Percentiles rank a stretch among this genome's conserved stretches.
These are phyloP conservation scores for Trichothecium sympodiale DNA, from an alignment of 2,329 filamentous ascomycete genomes.

Conservation along the genomic window DNA sequence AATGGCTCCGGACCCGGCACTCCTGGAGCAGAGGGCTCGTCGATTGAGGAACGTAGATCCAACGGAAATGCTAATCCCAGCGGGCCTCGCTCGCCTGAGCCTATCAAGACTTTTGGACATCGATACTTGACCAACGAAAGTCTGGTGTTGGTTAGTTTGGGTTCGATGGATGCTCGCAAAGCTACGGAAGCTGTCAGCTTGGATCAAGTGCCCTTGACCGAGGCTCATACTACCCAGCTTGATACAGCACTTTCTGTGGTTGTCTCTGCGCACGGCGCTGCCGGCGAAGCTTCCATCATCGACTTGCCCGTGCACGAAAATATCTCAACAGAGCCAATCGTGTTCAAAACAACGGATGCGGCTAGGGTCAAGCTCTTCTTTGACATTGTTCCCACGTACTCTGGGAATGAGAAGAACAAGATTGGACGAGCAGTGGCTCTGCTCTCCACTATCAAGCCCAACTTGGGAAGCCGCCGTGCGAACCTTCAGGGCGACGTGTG, in stretches of 20 bases:
- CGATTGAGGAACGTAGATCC: conserved; percentile 49
- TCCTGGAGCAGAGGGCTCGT: conserved; percentile 39
- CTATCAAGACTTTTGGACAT: conserved; percentile 92
- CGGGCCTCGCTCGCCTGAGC: conserved; percentile 49
- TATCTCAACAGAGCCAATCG: conserved; percentile 84
- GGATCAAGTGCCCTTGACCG: conserved; percentile 75
- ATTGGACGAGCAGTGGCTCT: conserved; percentile 84
- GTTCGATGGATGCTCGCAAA: conserved; percentile 90
- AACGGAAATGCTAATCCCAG: conserved; percentile 30
- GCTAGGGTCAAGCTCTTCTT: conserved; percentile 82
- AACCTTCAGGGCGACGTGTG: conserved; percentile 86
- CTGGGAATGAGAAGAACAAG: conserved; percentile 77
- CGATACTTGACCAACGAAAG: conserved; percentile 83
- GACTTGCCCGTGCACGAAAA: conserved; percentile 92
- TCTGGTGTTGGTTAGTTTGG: conserved; percentile 83
- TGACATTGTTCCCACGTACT: conserved; percentile 91
- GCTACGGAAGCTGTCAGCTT: conserved; percentile 69
- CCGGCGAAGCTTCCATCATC: conserved; percentile 78
- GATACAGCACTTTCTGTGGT: conserved; percentile 91
- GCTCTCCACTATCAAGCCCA: conserved; percentile 74
- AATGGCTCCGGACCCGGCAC: conserved; percentile 7
- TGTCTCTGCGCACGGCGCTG: conserved; percentile 73
- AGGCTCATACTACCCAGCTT: conserved; percentile 85
- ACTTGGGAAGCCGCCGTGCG: conserved; percentile 75
- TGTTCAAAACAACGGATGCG: conserved; percentile 71